These are phyloP conservation scores for Westerdykella sp. DNA, from an alignment of 2,329 filamentous ascomycete species.

Conservation along the genomic window DNA sequence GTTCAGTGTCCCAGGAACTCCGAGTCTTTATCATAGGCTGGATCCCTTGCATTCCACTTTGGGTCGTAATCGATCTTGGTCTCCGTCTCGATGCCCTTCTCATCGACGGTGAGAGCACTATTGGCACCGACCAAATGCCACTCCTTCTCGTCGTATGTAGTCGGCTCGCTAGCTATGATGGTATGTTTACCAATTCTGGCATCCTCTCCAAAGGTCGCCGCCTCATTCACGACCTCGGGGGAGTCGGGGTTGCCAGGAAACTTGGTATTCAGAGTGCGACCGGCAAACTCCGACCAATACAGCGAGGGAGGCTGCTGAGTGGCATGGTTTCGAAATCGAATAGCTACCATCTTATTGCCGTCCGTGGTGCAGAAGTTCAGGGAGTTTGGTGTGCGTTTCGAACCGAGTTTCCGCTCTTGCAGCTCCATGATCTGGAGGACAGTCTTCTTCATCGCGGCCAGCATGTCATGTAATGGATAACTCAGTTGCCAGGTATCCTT, in stretches of 20 bases:
- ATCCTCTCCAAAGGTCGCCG: constrained; percentile 30
- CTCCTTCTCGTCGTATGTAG: constrained; percentile 47
- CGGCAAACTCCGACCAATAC: constrained; percentile 48
- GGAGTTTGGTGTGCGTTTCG: constrained; percentile 42
- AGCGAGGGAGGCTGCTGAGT: constrained; percentile 48
- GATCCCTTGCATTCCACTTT: constrained; percentile 38
- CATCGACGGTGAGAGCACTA: constrained; percentile 40
- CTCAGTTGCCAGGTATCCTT: constrained; percentile 39
- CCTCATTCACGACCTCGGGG: constrained; percentile 27
- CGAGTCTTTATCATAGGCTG: constrained; percentile 1
- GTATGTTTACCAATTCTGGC: constrained; percentile 47
- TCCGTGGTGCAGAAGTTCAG: constrained; percentile 51
- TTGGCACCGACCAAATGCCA: constrained; percentile 49
- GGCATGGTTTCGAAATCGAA: constrained; percentile 48
- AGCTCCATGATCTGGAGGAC: constrained; percentile 44
- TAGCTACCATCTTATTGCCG: constrained; percentile 45
- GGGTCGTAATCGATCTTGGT: constrained; percentile 34
- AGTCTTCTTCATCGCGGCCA: constrained; percentile 42
- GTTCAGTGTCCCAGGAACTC: too few relatives aligned
- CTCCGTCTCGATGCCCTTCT: constrained; percentile 35
- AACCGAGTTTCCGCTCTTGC: constrained; percentile 40
- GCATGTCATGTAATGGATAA: constrained; percentile 42
- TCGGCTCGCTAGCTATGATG: constrained; percentile 51
- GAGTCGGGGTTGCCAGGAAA: constrained; percentile 46
- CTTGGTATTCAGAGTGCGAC: constrained; percentile 48